Conservation (phyloP, 805 yeast species). For the Metschnikowia proteae region DNA sequence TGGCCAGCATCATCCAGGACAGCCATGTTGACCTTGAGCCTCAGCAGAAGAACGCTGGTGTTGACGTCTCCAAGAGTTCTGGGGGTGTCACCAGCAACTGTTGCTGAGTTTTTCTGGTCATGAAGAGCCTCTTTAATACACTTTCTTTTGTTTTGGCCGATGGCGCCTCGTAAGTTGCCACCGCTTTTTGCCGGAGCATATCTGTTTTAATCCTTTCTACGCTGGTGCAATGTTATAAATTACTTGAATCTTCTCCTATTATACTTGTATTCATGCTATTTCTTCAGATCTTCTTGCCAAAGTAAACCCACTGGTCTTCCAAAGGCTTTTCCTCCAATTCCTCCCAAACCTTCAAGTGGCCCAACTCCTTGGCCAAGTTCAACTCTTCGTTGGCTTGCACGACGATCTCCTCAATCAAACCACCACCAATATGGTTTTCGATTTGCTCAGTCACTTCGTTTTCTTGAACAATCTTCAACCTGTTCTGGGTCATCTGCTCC, state of each 20-base stretch:
- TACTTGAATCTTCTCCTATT: too few relatives aligned
- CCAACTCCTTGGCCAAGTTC: conserved; percentile 61
- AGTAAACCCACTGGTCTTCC: conserved; percentile 81
- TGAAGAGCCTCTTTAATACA: not conserved
- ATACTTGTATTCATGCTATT: not conserved
- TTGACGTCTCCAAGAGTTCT: conserved; percentile 36
- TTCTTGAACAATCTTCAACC: conserved; percentile 62
- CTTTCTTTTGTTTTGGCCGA: not conserved
- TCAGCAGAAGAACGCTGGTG: conserved; percentile 24
- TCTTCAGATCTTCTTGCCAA: conserved; percentile 54
- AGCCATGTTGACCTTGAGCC: conserved; percentile 52
- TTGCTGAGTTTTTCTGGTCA: conserved; percentile 25
- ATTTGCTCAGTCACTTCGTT: conserved; percentile 61
- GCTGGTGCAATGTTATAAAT: too few relatives aligned
- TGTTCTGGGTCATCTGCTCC: conserved; percentile 64
- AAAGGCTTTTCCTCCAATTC: conserved; percentile 75
- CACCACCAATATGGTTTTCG: conserved; percentile 74
- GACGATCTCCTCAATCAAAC: conserved; percentile 77
- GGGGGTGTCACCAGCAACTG: conserved; percentile 33
- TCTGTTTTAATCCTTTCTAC: too few relatives aligned
- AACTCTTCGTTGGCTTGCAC: conserved; percentile 82
- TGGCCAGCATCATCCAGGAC: conserved; percentile 83
- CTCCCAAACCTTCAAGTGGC: conserved; percentile 72
- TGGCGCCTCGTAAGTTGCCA: not conserved
- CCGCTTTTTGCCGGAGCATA: not conserved